Base-by-base conservation (phyloP, 2,329 filamentous ascomycete species). In the Ceratocystis eucalypticola region DNA sequence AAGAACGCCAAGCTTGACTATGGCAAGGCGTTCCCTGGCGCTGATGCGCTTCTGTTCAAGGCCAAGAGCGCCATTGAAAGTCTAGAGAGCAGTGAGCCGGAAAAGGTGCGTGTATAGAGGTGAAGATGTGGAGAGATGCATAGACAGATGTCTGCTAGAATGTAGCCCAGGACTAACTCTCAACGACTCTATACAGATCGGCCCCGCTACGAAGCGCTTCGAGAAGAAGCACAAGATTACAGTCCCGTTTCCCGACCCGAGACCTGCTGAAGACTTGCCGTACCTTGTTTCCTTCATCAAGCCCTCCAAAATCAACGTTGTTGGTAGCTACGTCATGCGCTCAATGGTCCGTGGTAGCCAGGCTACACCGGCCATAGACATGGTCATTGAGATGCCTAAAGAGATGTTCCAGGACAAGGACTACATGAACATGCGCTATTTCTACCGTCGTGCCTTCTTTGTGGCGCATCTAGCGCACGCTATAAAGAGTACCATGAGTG, bases 381-480 rank as follows among this genome's bases (percentile, higher is more conserved):
- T 97, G 81, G 85, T 93, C 5, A 84, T 96, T 17, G 88, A 88
- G 61, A 95, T 99, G 85, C 93, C 94, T 4, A 75, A 78, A 67
- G 77, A 82, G 0, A 76, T 96, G 12, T 92, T 97, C 72, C 91
- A 96, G 72, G 89, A 95, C 57, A 97, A 97, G 76, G 94, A 99
- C 75, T 96, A 93, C 74, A 81, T 92, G 62, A 91, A 96, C 74
- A 82, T 94, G 78, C 85, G 94, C 69, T 97, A 96, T 77, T 96
- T 96, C 73, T 92, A 96, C 77, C 95, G 96, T 72, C 82, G 92
- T 69, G 89, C 94, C 12, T 97, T 93, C 75, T 97, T 95, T 73
- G 78, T 97, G 63, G 90, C 92, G 44, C 90, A 88, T 70, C 78
- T 97, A 66, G 86, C 91, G 15, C 85, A 84, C 37, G 85, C 83